Evolutionary conservation across 2,329 filamentous ascomycete genomes (phyloP), one percentile per base, ranked within the genome.

Genomic region (Fusarium sp.): DNA sequence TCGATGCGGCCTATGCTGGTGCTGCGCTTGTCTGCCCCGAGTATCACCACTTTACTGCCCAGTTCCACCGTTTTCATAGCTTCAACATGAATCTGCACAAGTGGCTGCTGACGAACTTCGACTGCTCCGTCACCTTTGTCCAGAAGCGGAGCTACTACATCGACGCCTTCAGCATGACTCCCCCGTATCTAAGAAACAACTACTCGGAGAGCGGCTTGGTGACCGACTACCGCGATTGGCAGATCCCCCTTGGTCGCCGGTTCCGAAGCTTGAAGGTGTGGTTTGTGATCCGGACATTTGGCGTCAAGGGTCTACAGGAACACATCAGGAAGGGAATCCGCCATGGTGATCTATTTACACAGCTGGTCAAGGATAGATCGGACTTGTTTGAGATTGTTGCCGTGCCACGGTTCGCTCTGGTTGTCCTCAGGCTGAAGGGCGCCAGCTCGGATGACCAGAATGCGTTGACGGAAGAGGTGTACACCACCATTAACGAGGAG

Each of bases 61-160:
- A 16, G 47, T 36, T 36, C 8, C 15, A 51, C 15, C 46, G 30
- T 11, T 48, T 48, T 27, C 46, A 48, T 16, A 16, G 15, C 15
- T 51, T 51, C 47, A 36, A 51, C n/a, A 36, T 36, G 15, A 51
- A 51, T 13, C 28, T 37, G 5, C 47, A 51, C 28, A 51, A 51
- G 47, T 51, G 47, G 47, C 30, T 51, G 5, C 30, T 51, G 47
- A 23, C 16, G 16, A 51, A 34, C 30, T 51, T 51, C 15, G 47
- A 51, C 12, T 36, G 30, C n/a, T 51, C 47, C 13, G 28, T 18
- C 31, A 16, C 16, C 16, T 51, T 34, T 34, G 47, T 51, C 9
- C 47, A 37, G 30, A 28, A 51, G 5, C 47, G 47, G 8, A 36
- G 12, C 28, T 16, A 51, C 28, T 37, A 12, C n/a, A 51, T 36